phyloP scores from a whole-genome alignment of 371 early-diverging fungal species.

The Mortierella sp. region DNA sequence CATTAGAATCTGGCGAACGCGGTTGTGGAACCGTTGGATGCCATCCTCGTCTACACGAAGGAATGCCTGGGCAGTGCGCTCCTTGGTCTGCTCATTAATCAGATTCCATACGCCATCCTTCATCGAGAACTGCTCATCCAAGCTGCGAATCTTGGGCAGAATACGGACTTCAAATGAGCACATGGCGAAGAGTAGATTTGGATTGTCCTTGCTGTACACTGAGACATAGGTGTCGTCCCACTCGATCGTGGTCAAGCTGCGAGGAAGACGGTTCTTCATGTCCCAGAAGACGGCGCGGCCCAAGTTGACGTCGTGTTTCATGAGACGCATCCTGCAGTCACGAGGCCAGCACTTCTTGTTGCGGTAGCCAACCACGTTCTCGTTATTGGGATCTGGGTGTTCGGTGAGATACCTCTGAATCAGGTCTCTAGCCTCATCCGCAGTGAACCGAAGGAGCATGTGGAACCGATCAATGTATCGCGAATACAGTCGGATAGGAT shows the following conservation, averaged over 20 bases:
- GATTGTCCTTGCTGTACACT: conserved; percentile 97
- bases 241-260: conserved; percentile 96
- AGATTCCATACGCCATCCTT: conserved; percentile 98
- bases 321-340: conserved; percentile 98
- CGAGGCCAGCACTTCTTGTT: conserved; percentile 97
- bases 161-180: conserved; percentile 92
- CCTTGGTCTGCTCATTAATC: conserved; percentile 96
- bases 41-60: conserved; percentile 95
- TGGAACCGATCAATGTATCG: conserved; percentile 95
- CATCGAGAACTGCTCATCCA: conserved; percentile 89
- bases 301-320: conserved; percentile 98
- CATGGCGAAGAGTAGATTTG: conserved; percentile 91
- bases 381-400: conserved; percentile 99
- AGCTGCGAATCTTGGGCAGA: conserved; percentile 88
- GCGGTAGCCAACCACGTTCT: conserved; percentile 98
- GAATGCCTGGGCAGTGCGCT: conserved; percentile 97
- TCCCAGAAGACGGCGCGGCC: conserved; percentile 98
- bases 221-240: conserved; percentile 97
- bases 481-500: conserved; percentile 97
- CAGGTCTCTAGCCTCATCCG: conserved; percentile 93
- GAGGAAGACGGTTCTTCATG: conserved; percentile 96
- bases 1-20: conserved; percentile 98
- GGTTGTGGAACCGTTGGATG: conserved; percentile 93
- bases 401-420: conserved; percentile 97
- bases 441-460: conserved; percentile 94